Evolutionary conservation across 139 green algal species (phyloP), one percentile per base, ranked within the genome.

Genomic region (Chlamydomonas incerta): DNA sequence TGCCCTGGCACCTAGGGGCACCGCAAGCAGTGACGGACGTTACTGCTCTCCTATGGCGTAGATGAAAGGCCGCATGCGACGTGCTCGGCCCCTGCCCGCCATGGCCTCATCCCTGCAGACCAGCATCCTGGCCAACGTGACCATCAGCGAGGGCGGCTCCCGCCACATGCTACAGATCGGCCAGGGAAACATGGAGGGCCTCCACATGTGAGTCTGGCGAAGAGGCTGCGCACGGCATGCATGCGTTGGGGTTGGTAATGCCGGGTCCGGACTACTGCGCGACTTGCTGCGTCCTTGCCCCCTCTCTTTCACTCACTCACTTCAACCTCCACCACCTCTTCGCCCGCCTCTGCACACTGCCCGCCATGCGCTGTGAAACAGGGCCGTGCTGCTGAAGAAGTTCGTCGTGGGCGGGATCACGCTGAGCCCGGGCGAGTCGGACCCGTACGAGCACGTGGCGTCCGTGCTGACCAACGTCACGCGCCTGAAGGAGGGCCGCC

Each of bases 71-170:
- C 31, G n/a, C n/a, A n/a, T n/a, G n/a, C n/a, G n/a, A 29, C 31
- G 31, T 13, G 26, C 4, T 46, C 15, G 50, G n/a, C 31, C n/a
- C 14, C 15, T 72, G 28, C 66, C 14, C 31, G 31, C 0, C 15
- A n/a, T n/a, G n/a, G 14, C 65, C 11, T 31, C 9, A 21, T 68
- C 26, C 62, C 62, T 26, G 31, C 88, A 91, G 88, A 47, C 80
- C 29, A 95, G 96, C 92, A 73, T 98, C 65, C 88, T 98, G 62
- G 89, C 91, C 66, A 98, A 98, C 89, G 52, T 98, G n/a, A 98
- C 95, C 17, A 69, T 92, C 5, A 41, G 75, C 47, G 92, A 97
- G 58, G 67, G 85, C 31, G 95, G 93, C 3, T 89, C 86, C 21
- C 66, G 82, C 68, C 82, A 90, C 24, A 67, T 98, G 73, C 79